phyloP scores from a whole-genome alignment of 768 basidiomycete genomes.

The Amyloporia xantha region DNA sequence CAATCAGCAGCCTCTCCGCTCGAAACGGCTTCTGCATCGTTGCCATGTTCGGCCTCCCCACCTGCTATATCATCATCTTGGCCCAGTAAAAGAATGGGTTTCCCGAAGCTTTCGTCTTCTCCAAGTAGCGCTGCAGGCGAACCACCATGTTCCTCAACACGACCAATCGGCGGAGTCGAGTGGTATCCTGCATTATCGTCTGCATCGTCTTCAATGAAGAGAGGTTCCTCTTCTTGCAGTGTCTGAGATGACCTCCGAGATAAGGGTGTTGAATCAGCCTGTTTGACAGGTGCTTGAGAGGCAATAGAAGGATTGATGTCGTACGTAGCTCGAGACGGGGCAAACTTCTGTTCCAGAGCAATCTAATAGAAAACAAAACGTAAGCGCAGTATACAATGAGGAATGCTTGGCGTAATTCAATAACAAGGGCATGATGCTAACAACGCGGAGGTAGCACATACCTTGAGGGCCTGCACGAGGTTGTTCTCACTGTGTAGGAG shows the following conservation, averaged over 20 bases:
- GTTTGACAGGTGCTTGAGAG: background rate
- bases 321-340: slow-evolving; percentile 67
- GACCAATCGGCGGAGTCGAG: background rate
- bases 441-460: slow-evolving; percentile 22
- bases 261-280: background rate
- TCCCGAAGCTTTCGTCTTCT: background rate
- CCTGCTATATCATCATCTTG: too few species aligned
- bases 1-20: too few species aligned
- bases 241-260: background rate
- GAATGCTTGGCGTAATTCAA: background rate
- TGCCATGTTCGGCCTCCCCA: too few species aligned
- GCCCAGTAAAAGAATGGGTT: background rate
- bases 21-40: too few species aligned
- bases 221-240: slow-evolving; percentile 9
- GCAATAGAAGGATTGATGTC: slow-evolving; percentile 31
- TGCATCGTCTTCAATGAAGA: slow-evolving; percentile 19
- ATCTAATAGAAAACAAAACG: slow-evolving; percentile 31
- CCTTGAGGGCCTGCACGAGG: slow-evolving; percentile 74
- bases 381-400: background rate
- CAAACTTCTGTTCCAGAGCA: slow-evolving; percentile 62
- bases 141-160: background rate
- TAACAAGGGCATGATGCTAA: background rate
- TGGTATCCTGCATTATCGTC: background rate
- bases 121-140: background rate
- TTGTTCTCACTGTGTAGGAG: slow-evolving; percentile 84